Base-by-base conservation (phyloP, 2,329 filamentous ascomycete genomes). In the Paracorniculantispora psalliotae region DNA sequence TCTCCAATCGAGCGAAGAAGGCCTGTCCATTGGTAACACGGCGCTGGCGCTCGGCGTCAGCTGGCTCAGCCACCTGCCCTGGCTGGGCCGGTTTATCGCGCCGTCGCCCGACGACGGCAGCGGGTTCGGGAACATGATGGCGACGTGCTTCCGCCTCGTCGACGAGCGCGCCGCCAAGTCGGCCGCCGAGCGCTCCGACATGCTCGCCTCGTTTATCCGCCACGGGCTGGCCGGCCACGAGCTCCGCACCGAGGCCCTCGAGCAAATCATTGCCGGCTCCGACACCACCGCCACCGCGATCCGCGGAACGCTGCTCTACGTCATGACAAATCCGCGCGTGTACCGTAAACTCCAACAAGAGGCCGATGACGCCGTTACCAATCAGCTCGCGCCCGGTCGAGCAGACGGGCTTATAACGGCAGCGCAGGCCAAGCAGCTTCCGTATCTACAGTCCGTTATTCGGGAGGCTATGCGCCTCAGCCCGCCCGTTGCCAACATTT, bases 261-360 rank as follows among this genome's bases (percentile, higher is more conserved):
- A 72, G 19, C 5, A 69, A 47, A 64, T 71, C 23, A 61, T 69
- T 12, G 83, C 82, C 0, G 83, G 83, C 1, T 81, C 81, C 0
- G 83, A 86, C 62, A 84, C 81, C 3, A 83, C 81, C 0, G 81
- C 83, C 0, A 81, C 80, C 0, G 77, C 77, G 2, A 76, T 86
- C 10, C 77, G 83, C 2, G 72, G 77, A 39, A 81, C 77, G 1
- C 62, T 85, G 57, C 74, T 85, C 23, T 76, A 81, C 65, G 67
- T 85, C 58, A 75, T 79, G 23, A 80, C 76, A n/a, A 78, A 75
- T 25, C 78, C 79, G 0, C 71, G 71, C 1, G 75, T 82, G 0
- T 75, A 79, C 59, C 59, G 63, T 4, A 77, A 74, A 69, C 69
- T 86, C 0, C 75, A 76, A 5, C 66, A 66, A 0, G 80, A 83